Evolutionary conservation across 129 eudicot genomes (phyloP).

Genomic region (Dittrichia graveolens): DNA sequence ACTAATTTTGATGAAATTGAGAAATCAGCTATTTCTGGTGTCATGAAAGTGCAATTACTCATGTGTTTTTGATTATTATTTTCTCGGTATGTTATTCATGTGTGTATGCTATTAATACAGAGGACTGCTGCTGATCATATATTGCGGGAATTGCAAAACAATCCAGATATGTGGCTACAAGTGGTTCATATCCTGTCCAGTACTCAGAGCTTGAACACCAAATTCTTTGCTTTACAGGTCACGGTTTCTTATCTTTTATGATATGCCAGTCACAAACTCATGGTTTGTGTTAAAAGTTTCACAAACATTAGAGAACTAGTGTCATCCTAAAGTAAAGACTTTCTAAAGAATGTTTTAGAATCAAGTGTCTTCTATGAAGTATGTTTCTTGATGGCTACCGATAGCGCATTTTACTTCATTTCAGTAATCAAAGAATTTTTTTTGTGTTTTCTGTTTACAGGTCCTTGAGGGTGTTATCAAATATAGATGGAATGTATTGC

Average conservation of each 20-base stretch:
- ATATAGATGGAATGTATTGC: constrained; percentile 98
- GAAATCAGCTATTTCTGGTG: constrained; percentile 4
- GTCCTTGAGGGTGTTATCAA: constrained; percentile 97
- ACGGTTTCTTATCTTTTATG: constrained; percentile 12
- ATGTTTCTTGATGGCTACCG: constrained; percentile 1
- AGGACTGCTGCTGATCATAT: constrained; percentile 94
- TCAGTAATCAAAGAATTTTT: neutral
- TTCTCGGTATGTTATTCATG: constrained; percentile 17
- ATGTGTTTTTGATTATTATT: constrained; percentile 1
- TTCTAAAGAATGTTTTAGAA: neutral
- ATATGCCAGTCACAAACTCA: constrained; percentile 13
- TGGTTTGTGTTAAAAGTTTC: neutral
- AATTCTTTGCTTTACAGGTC: constrained; percentile 95
- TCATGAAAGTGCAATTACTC: constrained; percentile 1
- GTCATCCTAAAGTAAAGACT: neutral
- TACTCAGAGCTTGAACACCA: constrained; percentile 81
- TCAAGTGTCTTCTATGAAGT: neutral
- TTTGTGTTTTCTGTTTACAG: constrained; percentile 42
- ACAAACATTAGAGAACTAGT: constrained; percentile 7
- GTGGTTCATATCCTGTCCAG: constrained; percentile 90
- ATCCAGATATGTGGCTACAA: constrained; percentile 99
- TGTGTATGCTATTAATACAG: constrained; percentile 41
- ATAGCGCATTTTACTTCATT: neutral
- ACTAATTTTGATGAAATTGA: neutral
- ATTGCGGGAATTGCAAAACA: constrained; percentile 86